Percentiles rank a stretch among this genome's conserved stretches.
Conservation (phyloP, 2,329 filamentous ascomycete genomes). For the Sporothrix euskadiensis region DNA sequence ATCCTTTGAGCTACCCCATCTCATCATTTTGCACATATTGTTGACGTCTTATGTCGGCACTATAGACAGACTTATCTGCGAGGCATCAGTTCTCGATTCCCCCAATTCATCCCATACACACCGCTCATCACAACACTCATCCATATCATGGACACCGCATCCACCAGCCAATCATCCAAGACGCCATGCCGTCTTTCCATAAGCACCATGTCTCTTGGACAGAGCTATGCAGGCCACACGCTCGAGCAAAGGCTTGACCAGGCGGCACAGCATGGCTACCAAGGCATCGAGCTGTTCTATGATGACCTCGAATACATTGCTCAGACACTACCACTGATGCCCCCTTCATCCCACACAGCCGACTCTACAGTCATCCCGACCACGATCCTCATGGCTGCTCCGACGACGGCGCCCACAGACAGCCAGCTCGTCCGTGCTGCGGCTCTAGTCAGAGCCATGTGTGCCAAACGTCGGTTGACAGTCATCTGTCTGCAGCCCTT, state of each 20-base stretch:
- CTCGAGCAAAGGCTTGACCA: conserved; percentile 28
- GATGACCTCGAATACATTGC: conserved; percentile 60
- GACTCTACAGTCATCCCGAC: neutral
- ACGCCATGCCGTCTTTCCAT: conserved; percentile 27
- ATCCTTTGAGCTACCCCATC: neutral
- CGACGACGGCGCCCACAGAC: neutral
- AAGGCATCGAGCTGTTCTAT: conserved; percentile 63
- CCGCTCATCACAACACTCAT: neutral
- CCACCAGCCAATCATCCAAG: neutral
- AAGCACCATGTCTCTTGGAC: conserved; percentile 32
- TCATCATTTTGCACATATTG: too few species aligned
- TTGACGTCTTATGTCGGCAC: too few species aligned
- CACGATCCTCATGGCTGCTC: neutral
- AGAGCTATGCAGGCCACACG: conserved; percentile 29
- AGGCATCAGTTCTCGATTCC: neutral
- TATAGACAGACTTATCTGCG: neutral
- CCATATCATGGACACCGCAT: neutral
- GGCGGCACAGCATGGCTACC: conserved; percentile 43
- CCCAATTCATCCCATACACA: neutral
- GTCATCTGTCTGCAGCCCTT: conserved; percentile 63
- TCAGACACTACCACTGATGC: conserved; percentile 33
- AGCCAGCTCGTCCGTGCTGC: conserved; percentile 46
- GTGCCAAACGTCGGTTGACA: conserved; percentile 46
- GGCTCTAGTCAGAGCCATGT: conserved; percentile 48
- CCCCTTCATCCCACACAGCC: neutral